Evolutionary conservation across 2,329 filamentous ascomycete genomes (phyloP), one percentile per base, ranked within the genome.

Genomic region (Diaporthe capsici): DNA sequence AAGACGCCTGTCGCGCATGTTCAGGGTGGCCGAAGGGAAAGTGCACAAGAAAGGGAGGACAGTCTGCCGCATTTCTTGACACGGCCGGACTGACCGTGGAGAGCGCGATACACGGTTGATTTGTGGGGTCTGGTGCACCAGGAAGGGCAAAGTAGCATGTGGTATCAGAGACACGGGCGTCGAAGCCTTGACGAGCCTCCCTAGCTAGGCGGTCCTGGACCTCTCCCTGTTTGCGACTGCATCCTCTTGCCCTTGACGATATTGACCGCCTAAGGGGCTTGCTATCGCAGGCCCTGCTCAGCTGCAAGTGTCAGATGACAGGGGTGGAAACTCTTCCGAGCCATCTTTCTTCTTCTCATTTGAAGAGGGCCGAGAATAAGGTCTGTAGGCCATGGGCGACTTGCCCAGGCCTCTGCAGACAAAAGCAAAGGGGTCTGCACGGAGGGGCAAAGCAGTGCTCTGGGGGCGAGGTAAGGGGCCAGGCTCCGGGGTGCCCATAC

Each of bases 1-100:
- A 76, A 77, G 76, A 77, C 76, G 76, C 71, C 71, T 75, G 72
- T 76, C 75, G 75, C 76, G 74, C 74, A 76, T 77, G 76, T 53
- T 77, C 70, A 58, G 72, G 49, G 51, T 74, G 55, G 63, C 51
- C 31, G 39, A 72, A 57, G 47, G 73, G 57, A 51, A 55, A 44
- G 37, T 70, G 49, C 28, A 51, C 42, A 67, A 67, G 70, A 49
- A 55, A 77, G 73, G 73, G 73, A 73, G 70, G 70, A 75, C 57
- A 75, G 71, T 71, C 51, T 58, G 72, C 73, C 42, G 67, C 76
- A 77, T 77, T 75, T 73, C 73, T 77, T 71, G 53, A 77, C 73
- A 72, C 76, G 76, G 76, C 70, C 44, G 73, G 73, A 71, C 51
- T 55, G 61, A 71, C 68, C 71, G 47, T 72, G 58, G 37, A 63